These are phyloP conservation scores for Cyberlindnera samutprakarnensis DNA, from an alignment of 805 yeast genomes.

Conservation along the genomic window DNA sequence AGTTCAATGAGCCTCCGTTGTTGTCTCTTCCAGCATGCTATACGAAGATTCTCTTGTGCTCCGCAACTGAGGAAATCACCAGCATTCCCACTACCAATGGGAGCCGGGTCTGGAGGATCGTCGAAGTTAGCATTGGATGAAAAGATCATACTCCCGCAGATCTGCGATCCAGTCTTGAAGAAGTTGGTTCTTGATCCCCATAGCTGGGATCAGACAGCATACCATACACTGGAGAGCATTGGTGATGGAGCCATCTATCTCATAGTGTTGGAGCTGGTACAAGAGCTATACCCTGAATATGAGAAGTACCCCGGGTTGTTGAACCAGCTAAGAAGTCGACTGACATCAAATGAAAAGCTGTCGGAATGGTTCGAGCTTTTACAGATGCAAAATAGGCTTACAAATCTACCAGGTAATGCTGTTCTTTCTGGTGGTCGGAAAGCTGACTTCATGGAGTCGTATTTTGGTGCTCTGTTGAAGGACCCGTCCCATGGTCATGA, in stretches of 20 bases:
- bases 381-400: too few relatives aligned
- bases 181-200: neutral
- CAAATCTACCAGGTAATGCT: neutral
- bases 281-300: neutral
- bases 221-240: neutral
- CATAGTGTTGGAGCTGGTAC: neutral
- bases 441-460: conserved; percentile 1
- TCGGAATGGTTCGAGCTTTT: conserved; percentile 1
- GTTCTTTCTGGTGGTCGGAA: too few relatives aligned
- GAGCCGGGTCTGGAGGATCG: too few relatives aligned
- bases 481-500: neutral
- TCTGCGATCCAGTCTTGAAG: neutral
- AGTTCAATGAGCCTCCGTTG: too few relatives aligned
- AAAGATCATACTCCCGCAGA: neutral
- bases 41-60: too few relatives aligned
- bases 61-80: too few relatives aligned
- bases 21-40: too few relatives aligned
- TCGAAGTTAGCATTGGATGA: too few relatives aligned
- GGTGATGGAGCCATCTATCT: conserved; percentile 1
- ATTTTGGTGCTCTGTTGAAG: conserved; percentile 1
- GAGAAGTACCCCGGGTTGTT: conserved; percentile 1
- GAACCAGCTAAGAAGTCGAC: neutral
- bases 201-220: neutral
- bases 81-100: too few relatives aligned
- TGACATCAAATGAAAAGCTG: conserved; percentile 1